These are phyloP conservation scores for Rhizopus arrhizus DNA, from an alignment of 371 early-diverging fungal species.

Conservation along the genomic window DNA sequence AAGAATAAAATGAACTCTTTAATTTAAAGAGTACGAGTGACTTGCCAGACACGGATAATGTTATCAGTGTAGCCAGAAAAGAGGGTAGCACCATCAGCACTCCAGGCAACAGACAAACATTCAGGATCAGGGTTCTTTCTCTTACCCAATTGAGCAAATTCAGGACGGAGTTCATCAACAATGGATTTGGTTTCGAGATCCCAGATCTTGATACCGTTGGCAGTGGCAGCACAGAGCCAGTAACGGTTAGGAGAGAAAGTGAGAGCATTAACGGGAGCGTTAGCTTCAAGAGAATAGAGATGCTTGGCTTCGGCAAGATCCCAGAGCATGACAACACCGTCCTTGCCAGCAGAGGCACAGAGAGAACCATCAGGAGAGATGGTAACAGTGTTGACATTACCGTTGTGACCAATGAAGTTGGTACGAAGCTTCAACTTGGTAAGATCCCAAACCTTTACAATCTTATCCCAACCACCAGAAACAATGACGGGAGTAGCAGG, in stretches of 20 bases:
- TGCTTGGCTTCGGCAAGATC: constrained; percentile 98
- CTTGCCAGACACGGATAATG: constrained; percentile 89
- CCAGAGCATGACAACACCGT: constrained; percentile 97
- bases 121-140: constrained; percentile 71
- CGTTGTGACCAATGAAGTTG: constrained; percentile 97
- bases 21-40: constrained; percentile 57
- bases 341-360: constrained; percentile 98
- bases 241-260: constrained; percentile 98
- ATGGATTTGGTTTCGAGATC: constrained; percentile 94
- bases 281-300: constrained; percentile 95
- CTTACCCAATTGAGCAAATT: constrained; percentile 72
- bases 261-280: constrained; percentile 89
- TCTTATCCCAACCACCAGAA: constrained; percentile 97
- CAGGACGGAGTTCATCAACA: constrained; percentile 90
- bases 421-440: constrained; percentile 93
- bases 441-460: constrained; percentile 98
- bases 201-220: constrained; percentile 95
- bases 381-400: constrained; percentile 94
- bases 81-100: constrained; percentile 93
- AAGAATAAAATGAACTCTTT: not conserved
- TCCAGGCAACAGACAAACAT: constrained; percentile 95
- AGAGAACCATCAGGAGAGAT: constrained; percentile 98
- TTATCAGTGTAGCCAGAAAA: constrained; percentile 97
- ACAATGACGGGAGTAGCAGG: constrained; percentile 92
- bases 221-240: constrained; percentile 98